phyloP scores from a whole-genome alignment of 768 basidiomycete genomes.

The Boletus sp. region DNA sequence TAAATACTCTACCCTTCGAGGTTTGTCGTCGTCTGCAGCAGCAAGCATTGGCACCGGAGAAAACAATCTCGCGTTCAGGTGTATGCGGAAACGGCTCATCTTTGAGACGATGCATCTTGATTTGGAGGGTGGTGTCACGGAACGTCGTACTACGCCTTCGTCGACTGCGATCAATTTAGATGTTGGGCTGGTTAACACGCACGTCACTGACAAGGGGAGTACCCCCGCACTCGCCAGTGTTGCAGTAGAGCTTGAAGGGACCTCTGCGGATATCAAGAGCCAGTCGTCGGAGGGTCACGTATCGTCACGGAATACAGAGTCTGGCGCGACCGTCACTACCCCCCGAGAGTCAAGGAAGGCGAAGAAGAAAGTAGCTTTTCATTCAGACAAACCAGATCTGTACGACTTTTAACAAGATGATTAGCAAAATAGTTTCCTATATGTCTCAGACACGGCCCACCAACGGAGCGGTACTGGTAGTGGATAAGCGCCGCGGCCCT shows the following conservation, averaged over 20 bases:
- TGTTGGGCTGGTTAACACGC: constrained; percentile 18
- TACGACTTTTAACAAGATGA: constrained; percentile 63
- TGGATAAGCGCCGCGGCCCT: not conserved
- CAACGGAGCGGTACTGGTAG: not conserved
- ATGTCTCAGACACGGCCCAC: not conserved
- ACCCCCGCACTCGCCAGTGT: constrained; percentile 36
- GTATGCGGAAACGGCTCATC: constrained; percentile 80
- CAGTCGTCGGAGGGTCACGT: constrained; percentile 3
- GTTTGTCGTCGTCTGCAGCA: constrained; percentile 56
- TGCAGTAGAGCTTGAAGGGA: constrained; percentile 43
- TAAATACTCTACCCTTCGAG: constrained; percentile 79
- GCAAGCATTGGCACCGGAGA: constrained; percentile 71
- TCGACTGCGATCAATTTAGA: constrained; percentile 22
- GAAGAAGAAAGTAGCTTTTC: constrained; percentile 69
- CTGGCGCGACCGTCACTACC: constrained; percentile 2
- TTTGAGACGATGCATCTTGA: constrained; percentile 91
- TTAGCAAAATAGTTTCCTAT: not conserved
- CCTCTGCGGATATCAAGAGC: constrained; percentile 1
- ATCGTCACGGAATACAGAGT: constrained; percentile 3
- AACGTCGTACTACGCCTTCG: constrained; percentile 62
- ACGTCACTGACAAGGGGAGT: constrained; percentile 7
- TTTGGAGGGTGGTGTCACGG: constrained; percentile 79
- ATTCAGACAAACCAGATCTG: constrained; percentile 62
- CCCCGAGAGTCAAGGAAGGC: constrained; percentile 40
- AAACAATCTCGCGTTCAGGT: constrained; percentile 94